Conservation (phyloP, 129 eudicot genomes). For the Kitagawia praeruptora region DNA sequence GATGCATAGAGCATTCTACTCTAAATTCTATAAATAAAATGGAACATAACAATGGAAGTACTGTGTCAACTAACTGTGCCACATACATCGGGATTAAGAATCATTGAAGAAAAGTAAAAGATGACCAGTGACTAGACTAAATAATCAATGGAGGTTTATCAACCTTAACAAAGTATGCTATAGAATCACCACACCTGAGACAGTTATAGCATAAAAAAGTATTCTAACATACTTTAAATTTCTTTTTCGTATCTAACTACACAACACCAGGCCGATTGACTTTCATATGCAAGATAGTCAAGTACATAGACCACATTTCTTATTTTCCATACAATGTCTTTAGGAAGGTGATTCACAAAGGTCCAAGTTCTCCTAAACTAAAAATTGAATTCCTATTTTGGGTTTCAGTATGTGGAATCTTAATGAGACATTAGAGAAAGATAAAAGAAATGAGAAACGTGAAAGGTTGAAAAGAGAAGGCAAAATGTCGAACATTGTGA, state of each 20-base stretch:
- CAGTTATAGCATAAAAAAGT: background rate
- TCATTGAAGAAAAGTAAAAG: background rate
- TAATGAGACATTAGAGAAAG: background rate
- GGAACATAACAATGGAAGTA: background rate
- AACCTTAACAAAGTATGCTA: background rate
- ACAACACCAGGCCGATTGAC: background rate
- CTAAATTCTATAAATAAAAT: too few species aligned
- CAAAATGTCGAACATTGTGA: background rate
- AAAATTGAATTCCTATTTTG: background rate
- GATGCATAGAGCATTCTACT: too few species aligned
- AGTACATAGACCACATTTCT: background rate
- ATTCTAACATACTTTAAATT: background rate
- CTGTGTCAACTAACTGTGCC: background rate
- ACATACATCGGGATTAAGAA: background rate
- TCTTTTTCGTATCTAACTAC: background rate
- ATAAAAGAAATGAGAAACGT: background rate
- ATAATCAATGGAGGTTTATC: background rate
- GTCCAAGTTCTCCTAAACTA: background rate
- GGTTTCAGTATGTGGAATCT: background rate
- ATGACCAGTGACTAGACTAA: background rate
- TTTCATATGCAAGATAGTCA: too few species aligned
- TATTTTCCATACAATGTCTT: background rate
- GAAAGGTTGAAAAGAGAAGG: background rate
- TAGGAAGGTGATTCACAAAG: background rate
- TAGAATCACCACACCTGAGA: background rate